Conservation (phyloP, 805 yeast genomes). For the Geotrichum ghanense region DNA sequence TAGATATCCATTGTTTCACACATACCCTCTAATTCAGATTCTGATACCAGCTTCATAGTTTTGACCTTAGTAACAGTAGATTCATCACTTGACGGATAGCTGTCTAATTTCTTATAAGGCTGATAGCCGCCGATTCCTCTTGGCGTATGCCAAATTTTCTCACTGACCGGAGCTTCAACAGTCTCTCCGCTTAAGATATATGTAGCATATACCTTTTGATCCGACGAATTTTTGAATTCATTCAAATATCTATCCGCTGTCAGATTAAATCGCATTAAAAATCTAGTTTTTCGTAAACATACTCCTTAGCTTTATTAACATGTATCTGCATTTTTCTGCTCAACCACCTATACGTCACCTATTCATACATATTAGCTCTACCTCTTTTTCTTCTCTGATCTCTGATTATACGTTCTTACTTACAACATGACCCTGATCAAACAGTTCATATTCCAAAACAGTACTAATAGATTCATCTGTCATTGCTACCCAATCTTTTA, state of each 20-base stretch:
- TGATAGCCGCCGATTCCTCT: neutral
- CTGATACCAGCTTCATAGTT: neutral
- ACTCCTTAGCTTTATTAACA: neutral
- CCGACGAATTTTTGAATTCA: neutral
- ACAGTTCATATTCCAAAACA: neutral
- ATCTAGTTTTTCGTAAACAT: neutral
- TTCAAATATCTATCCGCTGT: neutral
- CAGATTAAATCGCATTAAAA: neutral
- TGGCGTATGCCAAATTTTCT: neutral
- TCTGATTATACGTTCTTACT: neutral
- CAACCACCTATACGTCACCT: neutral
- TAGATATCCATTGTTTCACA: too few species aligned
- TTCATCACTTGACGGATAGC: neutral
- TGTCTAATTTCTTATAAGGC: neutral
- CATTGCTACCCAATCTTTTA: neutral
- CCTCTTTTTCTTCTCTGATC: neutral
- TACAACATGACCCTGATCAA: constrained; percentile 1
- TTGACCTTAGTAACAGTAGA: neutral
- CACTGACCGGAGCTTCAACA: neutral
- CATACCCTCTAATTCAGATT: neutral
- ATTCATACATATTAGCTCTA: neutral
- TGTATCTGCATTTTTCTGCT: neutral
- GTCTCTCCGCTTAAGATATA: neutral
- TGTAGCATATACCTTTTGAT: neutral
- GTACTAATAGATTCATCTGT: neutral